Percentiles rank a stretch among this genome's conserved stretches.
phyloP scores from a whole-genome alignment of 805 yeast genomes.

The Lipomyces sp. region DNA sequence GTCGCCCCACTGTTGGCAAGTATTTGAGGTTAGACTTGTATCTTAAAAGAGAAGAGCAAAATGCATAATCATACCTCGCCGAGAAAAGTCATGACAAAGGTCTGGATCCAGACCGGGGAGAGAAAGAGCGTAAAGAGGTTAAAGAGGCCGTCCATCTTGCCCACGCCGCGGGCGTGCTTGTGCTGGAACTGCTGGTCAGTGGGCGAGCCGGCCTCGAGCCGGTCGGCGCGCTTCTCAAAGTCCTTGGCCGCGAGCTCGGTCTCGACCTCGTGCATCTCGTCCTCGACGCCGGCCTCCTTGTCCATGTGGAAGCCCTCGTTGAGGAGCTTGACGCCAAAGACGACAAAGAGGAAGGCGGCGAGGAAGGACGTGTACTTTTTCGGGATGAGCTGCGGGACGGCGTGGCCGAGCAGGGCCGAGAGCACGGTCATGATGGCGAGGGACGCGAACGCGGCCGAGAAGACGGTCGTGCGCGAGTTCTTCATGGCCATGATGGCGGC shows the following conservation, averaged over 20 bases:
- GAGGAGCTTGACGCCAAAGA: constrained; percentile 69
- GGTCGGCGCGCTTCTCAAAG: constrained; percentile 47
- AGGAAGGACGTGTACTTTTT: constrained; percentile 73
- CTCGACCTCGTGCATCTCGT: constrained; percentile 95
- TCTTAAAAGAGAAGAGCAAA: not conserved
- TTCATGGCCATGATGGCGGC: constrained; percentile 99
- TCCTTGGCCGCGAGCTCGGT: constrained; percentile 75
- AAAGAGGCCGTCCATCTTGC: constrained; percentile 41
- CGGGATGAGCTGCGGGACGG: constrained; percentile 79
- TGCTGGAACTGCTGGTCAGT: not conserved
- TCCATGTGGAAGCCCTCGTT: constrained; percentile 78
- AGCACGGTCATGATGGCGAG: constrained; percentile 86
- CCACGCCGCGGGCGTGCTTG: not conserved
- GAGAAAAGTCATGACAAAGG: constrained; percentile 89
- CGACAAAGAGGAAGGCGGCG: constrained; percentile 76
- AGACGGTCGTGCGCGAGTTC: constrained; percentile 77
- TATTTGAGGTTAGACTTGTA: not conserved
- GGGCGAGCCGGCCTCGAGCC: constrained; percentile 57
- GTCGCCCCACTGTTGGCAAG: constrained; percentile 72
- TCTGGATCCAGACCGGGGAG: constrained; percentile 91
- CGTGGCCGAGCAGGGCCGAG: constrained; percentile 88
- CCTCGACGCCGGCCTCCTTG: constrained; percentile 81
- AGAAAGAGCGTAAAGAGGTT: constrained; percentile 61
- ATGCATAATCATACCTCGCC: constrained; percentile 59
- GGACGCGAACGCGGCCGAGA: constrained; percentile 80